A percentile compares a stretch with the other conserved stretches of the same genome.
These are phyloP conservation scores for Pseudogymnoascus sp. DNA, from an alignment of 2,329 filamentous ascomycete species.

Conservation along the genomic window DNA sequence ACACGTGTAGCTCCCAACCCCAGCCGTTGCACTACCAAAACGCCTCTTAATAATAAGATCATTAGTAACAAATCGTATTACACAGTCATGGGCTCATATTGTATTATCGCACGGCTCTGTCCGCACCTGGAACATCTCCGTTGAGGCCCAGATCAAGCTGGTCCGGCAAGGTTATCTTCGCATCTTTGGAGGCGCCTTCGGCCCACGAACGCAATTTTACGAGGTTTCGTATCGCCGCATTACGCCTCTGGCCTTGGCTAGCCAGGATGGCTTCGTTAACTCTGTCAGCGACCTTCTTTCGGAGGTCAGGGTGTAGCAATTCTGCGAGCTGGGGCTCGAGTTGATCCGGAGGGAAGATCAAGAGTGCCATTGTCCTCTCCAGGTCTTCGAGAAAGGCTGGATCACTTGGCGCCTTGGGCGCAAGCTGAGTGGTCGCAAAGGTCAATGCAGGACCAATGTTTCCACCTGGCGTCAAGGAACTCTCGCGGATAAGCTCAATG, in stretches of 20 bases:
- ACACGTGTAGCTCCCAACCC: background rate
- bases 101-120: conserved; percentile 2
- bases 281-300: conserved; percentile 72
- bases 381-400: conserved; percentile 75
- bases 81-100: conserved; percentile 4
- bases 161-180: conserved; percentile 27
- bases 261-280: conserved; percentile 85
- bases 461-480: conserved; percentile 54
- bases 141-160: conserved; percentile 26
- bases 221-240: conserved; percentile 74
- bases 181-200: conserved; percentile 40
- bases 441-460: conserved; percentile 66
- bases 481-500: conserved; percentile 81
- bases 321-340: conserved; percentile 67
- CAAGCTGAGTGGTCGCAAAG: conserved; percentile 82
- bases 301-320: conserved; percentile 69
- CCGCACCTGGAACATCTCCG: conserved; percentile 14
- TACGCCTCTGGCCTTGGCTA: conserved; percentile 61
- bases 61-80: background rate
- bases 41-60: conserved; percentile 1
- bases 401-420: conserved; percentile 76
- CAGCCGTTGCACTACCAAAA: background rate
- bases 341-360: conserved; percentile 79
- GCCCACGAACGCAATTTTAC: conserved; percentile 80
- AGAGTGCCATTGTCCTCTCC: conserved; percentile 84